A percentile compares a stretch with the other conserved stretches of the same genome.
These are phyloP conservation scores for Chlorella sp. DNA, from an alignment of 139 green algal species.

Conservation along the genomic window DNA sequence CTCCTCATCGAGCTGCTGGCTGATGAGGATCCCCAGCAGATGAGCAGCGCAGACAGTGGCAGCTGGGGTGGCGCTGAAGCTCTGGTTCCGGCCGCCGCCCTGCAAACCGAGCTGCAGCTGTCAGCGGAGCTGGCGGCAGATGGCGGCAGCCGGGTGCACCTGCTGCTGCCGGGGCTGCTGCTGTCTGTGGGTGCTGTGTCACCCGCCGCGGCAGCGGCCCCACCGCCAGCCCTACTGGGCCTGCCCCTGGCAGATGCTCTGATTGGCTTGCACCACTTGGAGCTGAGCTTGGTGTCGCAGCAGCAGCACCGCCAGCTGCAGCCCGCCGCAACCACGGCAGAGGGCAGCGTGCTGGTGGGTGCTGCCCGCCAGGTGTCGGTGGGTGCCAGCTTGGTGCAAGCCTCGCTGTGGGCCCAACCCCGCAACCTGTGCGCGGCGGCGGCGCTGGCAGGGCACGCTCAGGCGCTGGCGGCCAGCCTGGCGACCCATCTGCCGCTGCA, in stretches of 20 bases:
- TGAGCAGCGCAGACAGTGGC: not conserved
- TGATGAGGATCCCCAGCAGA: not conserved
- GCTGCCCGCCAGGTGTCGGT: conserved; percentile 4
- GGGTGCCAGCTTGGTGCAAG: conserved; percentile 25
- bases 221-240: not conserved
- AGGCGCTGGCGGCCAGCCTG: not conserved
- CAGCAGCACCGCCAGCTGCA: conserved; percentile 23
- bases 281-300: conserved; percentile 18
- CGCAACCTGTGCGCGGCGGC: conserved; percentile 37
- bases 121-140: not conserved
- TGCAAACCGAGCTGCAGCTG: not conserved
- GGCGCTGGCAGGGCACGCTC: conserved; percentile 14
- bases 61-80: not conserved
- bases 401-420: conserved; percentile 43
- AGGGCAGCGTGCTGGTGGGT: conserved; percentile 13
- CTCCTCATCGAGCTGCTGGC: conserved; percentile 6
- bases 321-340: conserved; percentile 7
- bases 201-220: not conserved
- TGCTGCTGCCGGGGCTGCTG: conserved; percentile 25
- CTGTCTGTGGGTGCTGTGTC: conserved; percentile 22
- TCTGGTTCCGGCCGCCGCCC: not conserved
- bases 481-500: not conserved
- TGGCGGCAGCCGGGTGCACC: not conserved
- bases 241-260: conserved; percentile 22
- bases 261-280: not conserved